Evolutionary conservation across 331 rosid species (phyloP).

Genomic region (Erythrophleum ivorense): DNA sequence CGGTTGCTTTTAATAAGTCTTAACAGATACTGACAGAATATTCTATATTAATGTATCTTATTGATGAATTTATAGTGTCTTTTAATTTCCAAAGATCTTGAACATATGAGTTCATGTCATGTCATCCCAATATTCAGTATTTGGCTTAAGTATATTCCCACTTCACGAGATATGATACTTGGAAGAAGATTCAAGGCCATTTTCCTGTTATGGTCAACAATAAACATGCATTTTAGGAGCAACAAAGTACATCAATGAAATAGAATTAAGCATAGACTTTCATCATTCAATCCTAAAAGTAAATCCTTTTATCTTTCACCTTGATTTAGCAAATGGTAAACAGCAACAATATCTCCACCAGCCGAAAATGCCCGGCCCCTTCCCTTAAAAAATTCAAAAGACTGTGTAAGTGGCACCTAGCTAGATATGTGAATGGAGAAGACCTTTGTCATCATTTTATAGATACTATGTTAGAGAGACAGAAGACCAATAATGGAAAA

Average conservation of each 20-base stretch:
- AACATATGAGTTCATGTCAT: not conserved
- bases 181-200: not conserved
- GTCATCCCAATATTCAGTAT: not conserved
- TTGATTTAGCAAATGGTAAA: constrained; percentile 58
- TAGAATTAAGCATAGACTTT: not conserved
- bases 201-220: not conserved
- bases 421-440: not conserved
- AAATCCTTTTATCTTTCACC: constrained; percentile 45
- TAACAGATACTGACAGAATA: not conserved
- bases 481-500: not conserved
- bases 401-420: constrained; percentile 18
- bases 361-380: constrained; percentile 88
- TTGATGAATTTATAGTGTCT: constrained; percentile 2
- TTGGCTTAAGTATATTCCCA: not conserved
- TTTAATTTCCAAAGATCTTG: constrained; percentile 4
- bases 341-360: constrained; percentile 87
- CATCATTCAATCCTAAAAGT: not conserved
- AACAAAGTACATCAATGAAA: not conserved
- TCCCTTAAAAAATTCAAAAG: constrained; percentile 63
- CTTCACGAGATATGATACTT: not conserved
- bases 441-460: not conserved
- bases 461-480: not conserved
- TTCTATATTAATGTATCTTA: not conserved
- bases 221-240: constrained; percentile 13
- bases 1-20: not conserved